A percentile compares a stretch with the other conserved stretches of the same genome.
Evolutionary conservation across 2,329 filamentous ascomycete species (phyloP).

Genomic region (Grosmannia clavigera): DNA sequence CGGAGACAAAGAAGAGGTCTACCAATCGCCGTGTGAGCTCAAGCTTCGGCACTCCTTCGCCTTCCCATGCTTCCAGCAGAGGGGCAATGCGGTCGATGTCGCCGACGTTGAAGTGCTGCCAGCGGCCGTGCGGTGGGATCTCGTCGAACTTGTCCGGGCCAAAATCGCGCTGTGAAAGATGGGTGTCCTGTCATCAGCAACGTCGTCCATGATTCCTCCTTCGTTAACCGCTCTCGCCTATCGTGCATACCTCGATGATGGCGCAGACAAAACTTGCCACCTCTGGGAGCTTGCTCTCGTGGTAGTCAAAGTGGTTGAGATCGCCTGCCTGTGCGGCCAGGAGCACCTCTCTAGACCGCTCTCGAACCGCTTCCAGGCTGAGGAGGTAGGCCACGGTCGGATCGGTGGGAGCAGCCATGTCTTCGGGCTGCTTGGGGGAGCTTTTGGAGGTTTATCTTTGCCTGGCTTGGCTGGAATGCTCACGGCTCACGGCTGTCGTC

Average conservation of each 20-base stretch:
- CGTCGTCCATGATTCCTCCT: background rate
- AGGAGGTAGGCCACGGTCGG: conserved; percentile 1
- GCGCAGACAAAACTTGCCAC: conserved; percentile 4
- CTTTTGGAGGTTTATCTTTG: no score
- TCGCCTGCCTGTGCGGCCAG: background rate
- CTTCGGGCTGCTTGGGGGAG: background rate
- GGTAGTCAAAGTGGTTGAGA: conserved; percentile 7
- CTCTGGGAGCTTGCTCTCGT: background rate
- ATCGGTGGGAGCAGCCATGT: background rate
- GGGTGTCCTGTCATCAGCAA: no score
- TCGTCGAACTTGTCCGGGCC: conserved; percentile 31
- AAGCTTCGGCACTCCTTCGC: conserved; percentile 24
- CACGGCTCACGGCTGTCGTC: no score
- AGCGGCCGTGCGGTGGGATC: conserved; percentile 45
- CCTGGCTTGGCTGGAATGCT: no score
- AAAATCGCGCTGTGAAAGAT: conserved; percentile 30
- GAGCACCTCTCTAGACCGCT: background rate
- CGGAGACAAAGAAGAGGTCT: conserved; percentile 50
- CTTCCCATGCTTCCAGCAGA: conserved; percentile 25
- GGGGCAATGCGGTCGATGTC: conserved; percentile 33
- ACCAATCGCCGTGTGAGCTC: conserved; percentile 41
- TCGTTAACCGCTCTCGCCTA: background rate
- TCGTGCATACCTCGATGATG: conserved; percentile 1
- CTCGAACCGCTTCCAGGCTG: conserved; percentile 4
- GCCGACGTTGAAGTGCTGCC: conserved; percentile 52